Percentiles rank a stretch among this genome's conserved stretches.
These are phyloP conservation scores for Pythium plurisporium DNA, from an alignment of 352 stramenopile genomes.

Conservation along the genomic window DNA sequence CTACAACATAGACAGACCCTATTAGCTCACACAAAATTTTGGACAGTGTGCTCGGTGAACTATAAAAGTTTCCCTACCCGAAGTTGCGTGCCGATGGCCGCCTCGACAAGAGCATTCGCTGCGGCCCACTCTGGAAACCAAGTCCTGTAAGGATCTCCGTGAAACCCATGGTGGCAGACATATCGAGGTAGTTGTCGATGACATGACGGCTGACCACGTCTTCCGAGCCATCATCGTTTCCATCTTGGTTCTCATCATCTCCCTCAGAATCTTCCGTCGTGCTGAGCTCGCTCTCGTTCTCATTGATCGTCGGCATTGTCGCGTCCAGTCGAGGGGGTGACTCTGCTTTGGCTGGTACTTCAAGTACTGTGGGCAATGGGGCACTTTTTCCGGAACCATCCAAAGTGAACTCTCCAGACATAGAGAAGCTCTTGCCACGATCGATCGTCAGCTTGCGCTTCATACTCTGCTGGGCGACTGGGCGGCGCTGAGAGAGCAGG, in stretches of 20 bases:
- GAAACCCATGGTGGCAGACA: conserved; percentile 70
- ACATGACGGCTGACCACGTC: conserved; percentile 64
- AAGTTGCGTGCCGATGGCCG: conserved; percentile 42
- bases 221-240: conserved; percentile 17
- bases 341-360: conserved; percentile 20
- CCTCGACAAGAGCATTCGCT: conserved; percentile 47
- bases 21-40: background rate
- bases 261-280: conserved; percentile 38
- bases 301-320: conserved; percentile 30
- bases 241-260: conserved; percentile 26
- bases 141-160: conserved; percentile 61
- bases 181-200: conserved; percentile 85
- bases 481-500: conserved; percentile 72
- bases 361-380: conserved; percentile 16
- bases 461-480: conserved; percentile 29
- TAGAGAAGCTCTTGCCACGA: conserved; percentile 63
- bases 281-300: conserved; percentile 35
- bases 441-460: conserved; percentile 53
- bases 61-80: conserved; percentile 10
- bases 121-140: conserved; percentile 47
- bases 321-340: conserved; percentile 3
- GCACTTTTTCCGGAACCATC: conserved; percentile 20
- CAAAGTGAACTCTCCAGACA: conserved; percentile 27
- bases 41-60: background rate
- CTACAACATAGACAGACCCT: background rate